phyloP scores from a whole-genome alignment of 1,284 basidiomycete species.

The Ceratobasidium theobromae region DNA sequence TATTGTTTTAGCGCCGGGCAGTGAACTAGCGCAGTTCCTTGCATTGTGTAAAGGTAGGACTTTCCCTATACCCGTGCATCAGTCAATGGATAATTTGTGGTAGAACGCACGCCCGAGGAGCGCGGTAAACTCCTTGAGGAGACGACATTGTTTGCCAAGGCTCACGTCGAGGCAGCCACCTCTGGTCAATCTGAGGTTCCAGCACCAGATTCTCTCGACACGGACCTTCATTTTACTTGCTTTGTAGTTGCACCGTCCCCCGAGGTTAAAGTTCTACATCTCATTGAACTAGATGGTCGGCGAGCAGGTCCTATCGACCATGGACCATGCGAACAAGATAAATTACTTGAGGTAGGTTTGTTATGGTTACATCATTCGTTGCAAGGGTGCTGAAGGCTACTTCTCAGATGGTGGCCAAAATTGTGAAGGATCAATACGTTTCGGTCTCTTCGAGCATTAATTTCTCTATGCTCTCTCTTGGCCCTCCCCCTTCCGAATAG shows the following conservation, averaged over 20 bases:
- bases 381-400: background rate
- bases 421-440: slow-evolving; percentile 68
- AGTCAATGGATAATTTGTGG: slow-evolving; percentile 34
- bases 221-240: slow-evolving; percentile 81
- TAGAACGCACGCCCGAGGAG: slow-evolving; percentile 67
- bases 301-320: slow-evolving; percentile 76
- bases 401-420: slow-evolving; percentile 63
- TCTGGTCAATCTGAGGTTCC: slow-evolving; percentile 59
- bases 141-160: slow-evolving; percentile 71
- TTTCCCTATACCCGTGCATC: slow-evolving; percentile 33
- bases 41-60: slow-evolving; percentile 58
- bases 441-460: slow-evolving; percentile 30
- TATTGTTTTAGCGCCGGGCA: slow-evolving; percentile 55
- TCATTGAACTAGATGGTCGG: slow-evolving; percentile 82
- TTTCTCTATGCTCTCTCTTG: slow-evolving; percentile 18
- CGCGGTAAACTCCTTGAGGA: slow-evolving; percentile 73
- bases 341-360: slow-evolving; percentile 55
- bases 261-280: slow-evolving; percentile 48
- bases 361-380: slow-evolving; percentile 45
- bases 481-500: background rate
- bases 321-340: slow-evolving; percentile 51
- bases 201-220: slow-evolving; percentile 49
- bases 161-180: slow-evolving; percentile 69
- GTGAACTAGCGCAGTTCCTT: slow-evolving; percentile 65
- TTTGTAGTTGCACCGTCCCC: slow-evolving; percentile 69